Evolutionary conservation across 805 yeast genomes (phyloP).

Genomic region (Yamadazyma endophytica): DNA sequence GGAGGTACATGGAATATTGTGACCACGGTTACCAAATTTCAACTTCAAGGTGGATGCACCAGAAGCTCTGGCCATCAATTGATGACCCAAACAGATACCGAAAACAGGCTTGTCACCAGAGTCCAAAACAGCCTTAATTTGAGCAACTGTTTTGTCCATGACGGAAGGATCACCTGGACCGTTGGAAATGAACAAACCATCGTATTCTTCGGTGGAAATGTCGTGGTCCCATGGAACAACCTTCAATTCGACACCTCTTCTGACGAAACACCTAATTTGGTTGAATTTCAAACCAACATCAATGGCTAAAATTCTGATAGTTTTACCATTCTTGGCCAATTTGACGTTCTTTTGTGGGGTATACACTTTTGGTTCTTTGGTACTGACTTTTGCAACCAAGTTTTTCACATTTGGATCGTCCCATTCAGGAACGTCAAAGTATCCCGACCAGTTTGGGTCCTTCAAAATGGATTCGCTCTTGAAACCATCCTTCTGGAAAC

Average conservation of each 20-base stretch:
- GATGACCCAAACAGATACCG: slow-evolving; percentile 99
- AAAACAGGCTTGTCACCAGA: slow-evolving; percentile 82
- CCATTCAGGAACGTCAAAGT: slow-evolving; percentile 81
- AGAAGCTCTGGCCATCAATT: slow-evolving; percentile 88
- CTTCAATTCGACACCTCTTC: slow-evolving; percentile 91
- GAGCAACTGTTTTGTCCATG: slow-evolving; percentile 62
- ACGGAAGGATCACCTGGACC: slow-evolving; percentile 99
- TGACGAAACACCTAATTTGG: slow-evolving; percentile 94
- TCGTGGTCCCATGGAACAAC: slow-evolving; percentile 97
- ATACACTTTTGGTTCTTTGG: slow-evolving; percentile 69
- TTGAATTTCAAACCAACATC: slow-evolving; percentile 98
- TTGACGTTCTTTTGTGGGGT: slow-evolving; percentile 56
- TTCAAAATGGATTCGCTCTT: slow-evolving; percentile 28
- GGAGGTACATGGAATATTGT: slow-evolving; percentile 93
- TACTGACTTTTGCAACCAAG: slow-evolving; percentile 88
- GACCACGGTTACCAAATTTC: slow-evolving; percentile 99
- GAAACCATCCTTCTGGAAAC: slow-evolving; percentile 47
- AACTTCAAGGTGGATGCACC: slow-evolving; percentile 91
- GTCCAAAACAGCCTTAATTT: slow-evolving; percentile 53
- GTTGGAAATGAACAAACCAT: slow-evolving; percentile 93
- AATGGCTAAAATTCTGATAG: slow-evolving; percentile 78
- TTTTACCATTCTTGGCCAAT: slow-evolving; percentile 66
- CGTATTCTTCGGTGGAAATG: slow-evolving; percentile 74
- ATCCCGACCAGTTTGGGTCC: slow-evolving; percentile 49
- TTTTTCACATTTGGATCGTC: slow-evolving; percentile 88